Conservation (phyloP, 2,329 filamentous ascomycete genomes). For the Aureobasidium sp. region DNA sequence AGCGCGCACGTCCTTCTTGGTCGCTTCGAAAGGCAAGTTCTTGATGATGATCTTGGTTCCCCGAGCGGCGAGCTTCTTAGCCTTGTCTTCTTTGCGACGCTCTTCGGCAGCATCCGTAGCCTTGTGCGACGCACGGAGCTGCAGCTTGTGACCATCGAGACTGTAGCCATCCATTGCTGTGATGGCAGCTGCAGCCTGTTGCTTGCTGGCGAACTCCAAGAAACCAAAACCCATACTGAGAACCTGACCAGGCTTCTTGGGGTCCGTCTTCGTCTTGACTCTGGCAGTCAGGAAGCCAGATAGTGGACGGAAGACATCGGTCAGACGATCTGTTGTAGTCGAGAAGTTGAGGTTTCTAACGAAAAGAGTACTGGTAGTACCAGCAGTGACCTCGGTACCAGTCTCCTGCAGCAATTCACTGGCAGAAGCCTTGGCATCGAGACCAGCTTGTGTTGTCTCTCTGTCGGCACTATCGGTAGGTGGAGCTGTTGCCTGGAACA, state of each 20-base stretch:
- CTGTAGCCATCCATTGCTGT: conserved; percentile 81
- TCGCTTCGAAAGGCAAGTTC: conserved; percentile 92
- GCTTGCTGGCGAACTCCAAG: conserved; percentile 74
- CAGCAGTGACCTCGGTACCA: conserved; percentile 42
- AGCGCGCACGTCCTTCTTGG: conserved; percentile 82
- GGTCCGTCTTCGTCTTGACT: conserved; percentile 88
- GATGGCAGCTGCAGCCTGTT: conserved; percentile 70
- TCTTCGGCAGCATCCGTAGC: conserved; percentile 83
- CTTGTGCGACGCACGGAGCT: conserved; percentile 81
- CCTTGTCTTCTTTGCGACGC: conserved; percentile 70
- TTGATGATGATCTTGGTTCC: conserved; percentile 95
- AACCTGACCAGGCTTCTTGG: conserved; percentile 80
- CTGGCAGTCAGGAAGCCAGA: conserved; percentile 83
- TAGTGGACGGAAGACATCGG: conserved; percentile 69
- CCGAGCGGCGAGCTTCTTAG: conserved; percentile 68
- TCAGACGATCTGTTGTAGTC: conserved; percentile 70
- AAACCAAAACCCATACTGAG: conserved; percentile 98
- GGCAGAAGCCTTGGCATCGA: conserved; percentile 54
- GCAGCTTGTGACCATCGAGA: conserved; percentile 79
- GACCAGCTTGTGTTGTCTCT: conserved; percentile 26
- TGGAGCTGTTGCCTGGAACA: conserved; percentile 49
- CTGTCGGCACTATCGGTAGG: conserved; percentile 22
- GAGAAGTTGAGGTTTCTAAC: conserved; percentile 91
- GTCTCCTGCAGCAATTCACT: conserved; percentile 56
- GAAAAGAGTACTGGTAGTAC: conserved; percentile 66